These are phyloP conservation scores for Verticillium nonalfalfae DNA, from an alignment of 2,329 filamentous ascomycete species.

Conservation along the genomic window DNA sequence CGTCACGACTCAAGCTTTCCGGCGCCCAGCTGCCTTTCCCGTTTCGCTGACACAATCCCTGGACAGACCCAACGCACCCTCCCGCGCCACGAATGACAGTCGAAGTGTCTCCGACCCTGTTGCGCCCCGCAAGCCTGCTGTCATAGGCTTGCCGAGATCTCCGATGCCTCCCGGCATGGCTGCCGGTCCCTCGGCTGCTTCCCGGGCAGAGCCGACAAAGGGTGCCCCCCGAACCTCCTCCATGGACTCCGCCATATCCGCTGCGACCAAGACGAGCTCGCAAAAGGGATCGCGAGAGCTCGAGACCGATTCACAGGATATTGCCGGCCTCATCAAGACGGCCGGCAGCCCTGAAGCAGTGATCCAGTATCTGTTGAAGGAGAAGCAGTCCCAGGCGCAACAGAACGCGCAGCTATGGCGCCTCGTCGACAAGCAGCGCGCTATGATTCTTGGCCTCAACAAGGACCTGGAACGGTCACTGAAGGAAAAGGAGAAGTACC, in stretches of 20 bases:
- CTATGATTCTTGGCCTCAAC: conserved; percentile 89
- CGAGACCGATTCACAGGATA: conserved; percentile 46
- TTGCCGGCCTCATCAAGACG: conserved; percentile 70
- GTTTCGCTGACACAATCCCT: background rate
- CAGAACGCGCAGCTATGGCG: conserved; percentile 95
- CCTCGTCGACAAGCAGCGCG: conserved; percentile 89
- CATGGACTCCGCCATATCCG: conserved; percentile 88
- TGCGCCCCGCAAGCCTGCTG: conserved; percentile 33
- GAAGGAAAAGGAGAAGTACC: conserved; percentile 92
- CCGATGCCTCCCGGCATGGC: conserved; percentile 37
- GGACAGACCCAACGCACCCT: background rate
- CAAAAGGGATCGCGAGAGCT: conserved; percentile 52
- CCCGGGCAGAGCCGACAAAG: conserved; percentile 31
- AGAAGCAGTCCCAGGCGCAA: conserved; percentile 81
- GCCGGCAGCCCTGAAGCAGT: conserved; percentile 87
- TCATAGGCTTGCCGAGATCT: conserved; percentile 28
- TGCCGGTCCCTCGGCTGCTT: conserved; percentile 34
- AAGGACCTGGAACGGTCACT: conserved; percentile 86
- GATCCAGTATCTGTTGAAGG: conserved; percentile 80
- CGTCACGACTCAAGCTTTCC: conserved; percentile 10
- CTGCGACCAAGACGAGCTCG: conserved; percentile 53
- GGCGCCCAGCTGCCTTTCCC: background rate
- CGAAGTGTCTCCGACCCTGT: conserved; percentile 36
- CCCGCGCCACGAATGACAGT: conserved; percentile 44
- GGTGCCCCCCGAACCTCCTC: conserved; percentile 68